Evolutionary conservation across 768 basidiomycete genomes (phyloP).

Genomic region (Podaxis pistillaris): DNA sequence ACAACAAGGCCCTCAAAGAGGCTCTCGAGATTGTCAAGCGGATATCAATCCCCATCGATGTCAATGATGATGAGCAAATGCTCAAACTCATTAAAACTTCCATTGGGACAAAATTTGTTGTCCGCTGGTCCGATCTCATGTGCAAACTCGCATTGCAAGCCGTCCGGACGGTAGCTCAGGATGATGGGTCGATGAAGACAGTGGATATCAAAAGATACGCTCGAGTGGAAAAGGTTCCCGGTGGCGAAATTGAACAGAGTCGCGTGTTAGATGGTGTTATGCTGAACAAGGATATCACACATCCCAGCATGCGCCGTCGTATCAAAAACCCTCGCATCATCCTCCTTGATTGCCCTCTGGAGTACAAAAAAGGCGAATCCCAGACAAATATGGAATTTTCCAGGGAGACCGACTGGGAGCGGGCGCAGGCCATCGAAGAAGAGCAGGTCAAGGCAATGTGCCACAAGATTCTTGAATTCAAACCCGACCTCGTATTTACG

Average conservation of each 20-base stretch:
- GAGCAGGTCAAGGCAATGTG: constrained; percentile 92
- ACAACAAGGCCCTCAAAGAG: constrained; percentile 93
- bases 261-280: constrained; percentile 87
- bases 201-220: constrained; percentile 99
- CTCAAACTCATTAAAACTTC: constrained; percentile 96
- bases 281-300: constrained; percentile 98
- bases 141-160: constrained; percentile 92
- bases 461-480: constrained; percentile 84
- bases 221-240: constrained; percentile 95
- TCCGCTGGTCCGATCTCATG: constrained; percentile 97
- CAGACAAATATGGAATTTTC: constrained; percentile 99
- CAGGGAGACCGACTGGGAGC: constrained; percentile 90
- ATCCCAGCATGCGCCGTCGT: constrained; percentile 92
- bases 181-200: constrained; percentile 72
- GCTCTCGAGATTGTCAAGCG: constrained; percentile 85
- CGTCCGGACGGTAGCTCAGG: constrained; percentile 78
- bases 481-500: constrained; percentile 92
- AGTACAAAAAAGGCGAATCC: constrained; percentile 98
- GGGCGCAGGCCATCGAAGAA: constrained; percentile 93
- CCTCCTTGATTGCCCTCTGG: constrained; percentile 89
- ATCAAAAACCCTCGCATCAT: constrained; percentile 89
- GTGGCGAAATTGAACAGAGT: constrained; percentile 95
- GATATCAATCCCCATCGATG: constrained; percentile 90
- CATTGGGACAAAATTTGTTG: constrained; percentile 97
- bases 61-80: constrained; percentile 85